Conservation (phyloP, 257 asterid genomes). For the Lantana camara region DNA sequence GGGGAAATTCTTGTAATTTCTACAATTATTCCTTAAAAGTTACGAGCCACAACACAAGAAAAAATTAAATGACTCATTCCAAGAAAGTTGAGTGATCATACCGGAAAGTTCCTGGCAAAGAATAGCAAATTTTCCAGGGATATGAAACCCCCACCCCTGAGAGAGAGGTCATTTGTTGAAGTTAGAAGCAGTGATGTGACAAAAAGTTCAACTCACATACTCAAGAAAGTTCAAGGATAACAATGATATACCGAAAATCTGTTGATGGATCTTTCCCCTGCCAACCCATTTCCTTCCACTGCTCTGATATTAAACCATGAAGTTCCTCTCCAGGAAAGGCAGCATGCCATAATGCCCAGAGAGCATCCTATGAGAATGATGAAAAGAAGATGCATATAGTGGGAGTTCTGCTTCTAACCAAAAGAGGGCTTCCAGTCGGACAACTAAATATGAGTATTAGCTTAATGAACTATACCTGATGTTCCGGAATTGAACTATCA, state of each 20-base stretch:
- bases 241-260: conserved; percentile 75
- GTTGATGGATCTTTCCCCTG: conserved; percentile 99
- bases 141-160: conserved; percentile 97
- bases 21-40: too few species aligned
- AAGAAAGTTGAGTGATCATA: conserved; percentile 36
- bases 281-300: conserved; percentile 99
- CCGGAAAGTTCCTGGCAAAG: conserved; percentile 87
- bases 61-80: too few species aligned
- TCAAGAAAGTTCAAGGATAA: conserved; percentile 9
- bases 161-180: conserved; percentile 22
- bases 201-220: background rate
- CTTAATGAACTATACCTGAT: conserved; percentile 67
- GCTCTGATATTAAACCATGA: conserved; percentile 81
- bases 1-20: too few species aligned
- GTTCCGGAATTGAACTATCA: conserved; percentile 73
- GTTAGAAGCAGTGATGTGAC: conserved; percentile 18
- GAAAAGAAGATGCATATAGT: conserved; percentile 25
- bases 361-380: conserved; percentile 63
- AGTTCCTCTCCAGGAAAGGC: conserved; percentile 89
- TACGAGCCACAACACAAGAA: too few species aligned
- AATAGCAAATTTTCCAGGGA: conserved; percentile 93
- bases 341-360: conserved; percentile 76
- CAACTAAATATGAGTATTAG: conserved; percentile 10
- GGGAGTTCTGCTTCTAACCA: conserved; percentile 5
- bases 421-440: conserved; percentile 14